Percentiles rank a stretch among this genome's conserved stretches.
Evolutionary conservation across 2,329 filamentous ascomycete genomes (phyloP).

Genomic region (Pseudovirgaria hyperparasitica): DNA sequence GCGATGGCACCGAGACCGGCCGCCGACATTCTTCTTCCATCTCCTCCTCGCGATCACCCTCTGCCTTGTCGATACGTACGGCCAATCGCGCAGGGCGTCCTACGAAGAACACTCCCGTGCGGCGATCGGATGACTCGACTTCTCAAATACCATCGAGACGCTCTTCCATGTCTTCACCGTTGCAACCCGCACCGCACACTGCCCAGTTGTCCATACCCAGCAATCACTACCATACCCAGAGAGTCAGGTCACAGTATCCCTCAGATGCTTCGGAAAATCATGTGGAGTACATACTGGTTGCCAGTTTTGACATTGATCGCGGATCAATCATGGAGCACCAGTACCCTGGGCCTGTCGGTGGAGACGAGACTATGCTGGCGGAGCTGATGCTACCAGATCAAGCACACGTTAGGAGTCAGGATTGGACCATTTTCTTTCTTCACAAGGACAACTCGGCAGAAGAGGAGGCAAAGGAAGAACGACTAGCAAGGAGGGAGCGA

Average conservation of each 20-base stretch:
- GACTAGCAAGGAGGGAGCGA: slow-evolving; percentile 41
- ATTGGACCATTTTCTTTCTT: slow-evolving; percentile 98
- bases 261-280: slow-evolving; percentile 55
- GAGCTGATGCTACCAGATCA: slow-evolving; percentile 98
- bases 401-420: slow-evolving; percentile 84
- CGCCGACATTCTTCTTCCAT: no score
- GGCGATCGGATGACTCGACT: slow-evolving; percentile 19
- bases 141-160: slow-evolving; percentile 9
- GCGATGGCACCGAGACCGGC: no score
- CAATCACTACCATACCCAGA: slow-evolving; percentile 8
- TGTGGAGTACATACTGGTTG: slow-evolving; percentile 97
- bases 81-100: slow-evolving; percentile 19
- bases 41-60: slow-evolving; percentile 25
- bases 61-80: slow-evolving; percentile 22
- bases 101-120: slow-evolving; percentile 22
- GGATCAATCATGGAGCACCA: slow-evolving; percentile 98
- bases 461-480: slow-evolving; percentile 53
- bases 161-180: slow-evolving; percentile 15
- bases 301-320: slow-evolving; percentile 91
- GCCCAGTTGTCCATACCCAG: slow-evolving; percentile 4
- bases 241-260: slow-evolving; percentile 36
- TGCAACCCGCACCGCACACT: slow-evolving; percentile 8
- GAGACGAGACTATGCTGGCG: slow-evolving; percentile 94
- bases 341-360: slow-evolving; percentile 86
- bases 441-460: slow-evolving; percentile 87